A percentile compares a stretch with the other conserved stretches of the same genome.
Evolutionary conservation across 352 stramenopile species (phyloP).

Genomic region (Elongisporangium prolatum): DNA sequence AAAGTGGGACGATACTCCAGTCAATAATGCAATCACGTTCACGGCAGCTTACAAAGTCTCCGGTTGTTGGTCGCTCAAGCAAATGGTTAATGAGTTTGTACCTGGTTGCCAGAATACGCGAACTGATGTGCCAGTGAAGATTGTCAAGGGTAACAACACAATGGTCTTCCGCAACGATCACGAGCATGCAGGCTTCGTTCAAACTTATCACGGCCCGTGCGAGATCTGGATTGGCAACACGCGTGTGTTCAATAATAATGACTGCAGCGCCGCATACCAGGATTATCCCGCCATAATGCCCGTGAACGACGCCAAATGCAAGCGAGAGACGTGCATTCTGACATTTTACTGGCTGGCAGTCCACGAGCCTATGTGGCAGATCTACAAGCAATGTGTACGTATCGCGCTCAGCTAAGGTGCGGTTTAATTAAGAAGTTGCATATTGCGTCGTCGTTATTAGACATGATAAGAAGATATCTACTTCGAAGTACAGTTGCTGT

Average conservation of each 20-base stretch:
- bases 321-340: conserved; percentile 16
- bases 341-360: conserved; percentile 33
- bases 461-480: too few species aligned
- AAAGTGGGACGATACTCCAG: conserved; percentile 28
- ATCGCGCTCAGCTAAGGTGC: too few species aligned
- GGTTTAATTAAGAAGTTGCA: too few species aligned
- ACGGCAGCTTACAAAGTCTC: conserved; percentile 20
- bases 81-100: conserved; percentile 25
- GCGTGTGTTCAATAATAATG: conserved; percentile 15
- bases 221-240: conserved; percentile 18
- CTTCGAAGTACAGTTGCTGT: too few species aligned
- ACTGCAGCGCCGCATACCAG: conserved; percentile 27
- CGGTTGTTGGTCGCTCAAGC: conserved; percentile 20
- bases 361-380: conserved; percentile 31
- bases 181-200: conserved; percentile 29
- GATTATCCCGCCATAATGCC: too few species aligned
- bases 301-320: too few species aligned
- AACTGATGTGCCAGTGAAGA: conserved; percentile 13
- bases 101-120: conserved; percentile 21
- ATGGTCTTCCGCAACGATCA: conserved; percentile 51
- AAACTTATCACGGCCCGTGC: conserved; percentile 25
- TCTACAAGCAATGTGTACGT: conserved; percentile 36
- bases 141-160: conserved; percentile 20
- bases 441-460: too few species aligned
- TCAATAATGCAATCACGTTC: conserved; percentile 23